phyloP scores from a whole-genome alignment of 352 stramenopile species.

The Globisporangium cederbergense region DNA sequence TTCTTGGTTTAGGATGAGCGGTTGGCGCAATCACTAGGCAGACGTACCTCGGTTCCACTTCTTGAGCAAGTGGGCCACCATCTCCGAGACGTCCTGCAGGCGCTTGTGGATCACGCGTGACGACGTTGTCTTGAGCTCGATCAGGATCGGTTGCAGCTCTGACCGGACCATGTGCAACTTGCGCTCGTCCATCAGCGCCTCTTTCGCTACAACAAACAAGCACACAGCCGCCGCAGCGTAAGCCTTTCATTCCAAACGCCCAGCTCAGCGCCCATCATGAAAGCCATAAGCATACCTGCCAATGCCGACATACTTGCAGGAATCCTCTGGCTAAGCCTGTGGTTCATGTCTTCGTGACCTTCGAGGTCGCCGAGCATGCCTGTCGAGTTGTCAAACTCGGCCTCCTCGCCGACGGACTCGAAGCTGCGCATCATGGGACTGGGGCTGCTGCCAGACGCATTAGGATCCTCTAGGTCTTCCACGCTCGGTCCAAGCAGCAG shows the following conservation, averaged over 20 bases:
- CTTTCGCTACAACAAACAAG: constrained; percentile 23
- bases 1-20: background rate
- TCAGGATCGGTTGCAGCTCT: constrained; percentile 60
- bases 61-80: constrained; percentile 57
- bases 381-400: constrained; percentile 22
- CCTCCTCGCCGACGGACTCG: constrained; percentile 27
- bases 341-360: constrained; percentile 5
- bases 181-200: constrained; percentile 48
- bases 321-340: background rate
- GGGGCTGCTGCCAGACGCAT: background rate
- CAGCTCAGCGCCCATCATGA: background rate
- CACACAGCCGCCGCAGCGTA: background rate
- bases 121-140: constrained; percentile 52
- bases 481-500: constrained; percentile 36
- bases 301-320: background rate
- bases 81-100: constrained; percentile 70
- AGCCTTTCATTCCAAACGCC: background rate
- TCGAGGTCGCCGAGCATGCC: constrained; percentile 19
- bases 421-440: constrained; percentile 21
- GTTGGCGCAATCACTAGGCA: background rate
- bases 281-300: background rate
- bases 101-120: constrained; percentile 70
- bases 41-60: constrained; percentile 68
- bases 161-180: constrained; percentile 56
- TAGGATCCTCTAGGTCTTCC: constrained; percentile 11